Evolutionary conservation across 306 rosid genomes (phyloP).

Genomic region (Canavalia gladiata): DNA sequence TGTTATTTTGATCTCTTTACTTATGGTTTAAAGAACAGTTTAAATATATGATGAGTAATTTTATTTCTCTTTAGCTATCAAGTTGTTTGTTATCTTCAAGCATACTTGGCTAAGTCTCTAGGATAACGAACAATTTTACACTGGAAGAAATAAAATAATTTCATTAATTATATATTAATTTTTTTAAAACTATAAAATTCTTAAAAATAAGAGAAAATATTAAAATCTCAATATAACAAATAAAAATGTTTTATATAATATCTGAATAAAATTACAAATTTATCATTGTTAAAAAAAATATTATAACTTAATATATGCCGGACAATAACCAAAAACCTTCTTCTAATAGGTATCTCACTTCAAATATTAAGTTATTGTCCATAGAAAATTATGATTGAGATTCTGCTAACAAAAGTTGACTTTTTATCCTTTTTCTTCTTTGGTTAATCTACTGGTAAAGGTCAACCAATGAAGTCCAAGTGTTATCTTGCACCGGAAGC

Average conservation of each 20-base stretch:
- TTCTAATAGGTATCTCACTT: neutral
- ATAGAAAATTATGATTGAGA: neutral
- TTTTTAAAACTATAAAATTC: too few species aligned
- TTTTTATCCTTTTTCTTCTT: neutral
- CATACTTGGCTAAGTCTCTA: neutral
- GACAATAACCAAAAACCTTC: neutral
- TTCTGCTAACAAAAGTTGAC: neutral
- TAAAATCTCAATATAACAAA: neutral
- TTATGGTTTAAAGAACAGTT: neutral
- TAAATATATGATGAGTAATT: neutral
- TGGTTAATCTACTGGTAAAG: constrained; percentile 32
- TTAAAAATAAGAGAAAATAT: neutral
- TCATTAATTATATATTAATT: neutral
- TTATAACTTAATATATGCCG: too few species aligned
- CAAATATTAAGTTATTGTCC: neutral
- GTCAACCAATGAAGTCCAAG: constrained; percentile 6
- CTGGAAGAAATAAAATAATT: neutral
- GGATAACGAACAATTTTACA: neutral
- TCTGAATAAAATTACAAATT: neutral
- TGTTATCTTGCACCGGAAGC: constrained; percentile 39
- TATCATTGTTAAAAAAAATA: too few species aligned
- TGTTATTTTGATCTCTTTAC: neutral
- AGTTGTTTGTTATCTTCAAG: neutral
- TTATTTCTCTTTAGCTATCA: neutral
- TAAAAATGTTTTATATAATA: too few species aligned